Evolutionary conservation across 192 early-diverging fungal genomes (phyloP).

Genomic region (Gonapodya prolifera): DNA sequence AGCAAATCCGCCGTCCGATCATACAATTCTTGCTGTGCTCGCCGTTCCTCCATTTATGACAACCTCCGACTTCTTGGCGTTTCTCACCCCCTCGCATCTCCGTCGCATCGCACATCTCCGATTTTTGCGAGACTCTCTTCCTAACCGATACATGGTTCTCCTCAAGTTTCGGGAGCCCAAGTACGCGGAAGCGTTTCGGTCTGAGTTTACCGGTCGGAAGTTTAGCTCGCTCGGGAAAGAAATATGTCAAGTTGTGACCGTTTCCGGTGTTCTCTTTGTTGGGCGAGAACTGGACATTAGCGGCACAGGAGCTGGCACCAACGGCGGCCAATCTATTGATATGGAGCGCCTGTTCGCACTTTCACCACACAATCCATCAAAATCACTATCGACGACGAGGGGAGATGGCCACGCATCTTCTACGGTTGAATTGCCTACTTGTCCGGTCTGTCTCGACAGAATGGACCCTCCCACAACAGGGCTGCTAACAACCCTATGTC

Average conservation of each 20-base stretch:
- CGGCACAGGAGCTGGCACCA: too few relatives aligned
- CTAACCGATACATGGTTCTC: conserved; percentile 80
- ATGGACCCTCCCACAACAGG: conserved; percentile 86
- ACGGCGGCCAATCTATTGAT: too few relatives aligned
- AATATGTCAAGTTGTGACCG: too few relatives aligned
- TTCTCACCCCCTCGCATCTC: neutral
- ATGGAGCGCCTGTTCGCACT: too few relatives aligned
- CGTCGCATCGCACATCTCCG: conserved; percentile 9
- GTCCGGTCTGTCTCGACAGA: conserved; percentile 92
- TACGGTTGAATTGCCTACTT: conserved; percentile 73
- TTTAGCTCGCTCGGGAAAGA: conserved; percentile 86
- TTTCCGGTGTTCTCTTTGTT: too few relatives aligned
- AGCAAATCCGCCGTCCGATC: too few relatives aligned
- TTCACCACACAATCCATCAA: too few relatives aligned
- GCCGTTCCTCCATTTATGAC: conserved; percentile 84
- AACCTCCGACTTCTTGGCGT: conserved; percentile 59
- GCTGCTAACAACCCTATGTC: conserved; percentile 81
- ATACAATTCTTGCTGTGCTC: conserved; percentile 60
- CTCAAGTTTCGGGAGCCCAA: conserved; percentile 56
- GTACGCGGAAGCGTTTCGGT: conserved; percentile 54
- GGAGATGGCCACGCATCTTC: neutral
- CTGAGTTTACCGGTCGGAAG: conserved; percentile 65
- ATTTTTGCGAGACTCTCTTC: conserved; percentile 52
- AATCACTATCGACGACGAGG: too few relatives aligned
- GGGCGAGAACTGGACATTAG: too few relatives aligned